These are phyloP conservation scores for Aspergillus texensis DNA, from an alignment of 2,329 filamentous ascomycete genomes.

Conservation along the genomic window DNA sequence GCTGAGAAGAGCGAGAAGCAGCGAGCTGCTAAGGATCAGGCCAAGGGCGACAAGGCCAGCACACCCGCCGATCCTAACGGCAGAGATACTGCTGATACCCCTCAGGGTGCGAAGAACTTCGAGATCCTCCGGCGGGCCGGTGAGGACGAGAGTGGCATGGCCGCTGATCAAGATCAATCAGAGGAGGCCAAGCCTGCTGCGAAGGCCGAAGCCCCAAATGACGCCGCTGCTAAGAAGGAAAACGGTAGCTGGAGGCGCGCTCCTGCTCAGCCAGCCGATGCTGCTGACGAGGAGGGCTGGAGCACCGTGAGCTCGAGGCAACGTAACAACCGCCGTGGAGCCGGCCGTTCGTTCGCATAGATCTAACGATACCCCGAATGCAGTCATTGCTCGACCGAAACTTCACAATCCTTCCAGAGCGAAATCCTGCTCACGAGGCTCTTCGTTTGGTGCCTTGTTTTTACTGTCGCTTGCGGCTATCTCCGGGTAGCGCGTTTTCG, in stretches of 20 bases:
- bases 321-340: constrained; percentile 49
- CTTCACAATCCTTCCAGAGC: constrained; percentile 12
- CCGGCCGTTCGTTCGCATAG: constrained; percentile 44
- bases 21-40: constrained; percentile 53
- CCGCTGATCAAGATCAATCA: constrained; percentile 55
- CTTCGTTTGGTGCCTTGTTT: neutral
- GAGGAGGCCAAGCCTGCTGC: constrained; percentile 50
- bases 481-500: neutral
- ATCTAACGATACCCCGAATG: constrained; percentile 38
- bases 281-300: constrained; percentile 51
- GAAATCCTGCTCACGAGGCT: constrained; percentile 2
- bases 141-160: constrained; percentile 52
- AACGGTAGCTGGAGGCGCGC: constrained; percentile 47
- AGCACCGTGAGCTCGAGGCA: constrained; percentile 50
- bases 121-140: constrained; percentile 58
- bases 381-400: constrained; percentile 22
- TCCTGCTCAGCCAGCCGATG: constrained; percentile 33
- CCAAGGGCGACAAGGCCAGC: constrained; percentile 34
- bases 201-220: constrained; percentile 56
- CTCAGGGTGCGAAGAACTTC: constrained; percentile 52
- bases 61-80: constrained; percentile 36
- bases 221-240: constrained; percentile 49
- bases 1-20: constrained; percentile 67
- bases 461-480: constrained; percentile 1
- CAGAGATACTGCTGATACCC: constrained; percentile 44